These are phyloP conservation scores for Helenozyma baotianmanensis DNA, from an alignment of 805 yeast species.

Conservation along the genomic window DNA sequence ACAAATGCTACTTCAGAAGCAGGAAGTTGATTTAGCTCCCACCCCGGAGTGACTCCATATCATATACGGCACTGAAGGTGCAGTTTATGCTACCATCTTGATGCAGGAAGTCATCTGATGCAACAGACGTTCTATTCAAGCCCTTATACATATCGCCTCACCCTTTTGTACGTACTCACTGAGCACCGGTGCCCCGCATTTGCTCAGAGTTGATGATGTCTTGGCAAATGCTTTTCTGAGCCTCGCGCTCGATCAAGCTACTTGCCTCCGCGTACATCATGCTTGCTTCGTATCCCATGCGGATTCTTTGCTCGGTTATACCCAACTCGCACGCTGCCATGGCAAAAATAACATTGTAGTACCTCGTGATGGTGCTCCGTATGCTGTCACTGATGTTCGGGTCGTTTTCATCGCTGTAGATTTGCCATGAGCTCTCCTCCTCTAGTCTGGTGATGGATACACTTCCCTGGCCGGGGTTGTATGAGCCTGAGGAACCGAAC, in stretches of 20 bases:
- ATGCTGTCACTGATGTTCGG: slow-evolving; percentile 51
- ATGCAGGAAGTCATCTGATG: not conserved
- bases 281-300: slow-evolving; percentile 85
- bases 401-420: slow-evolving; percentile 87
- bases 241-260: slow-evolving; percentile 60
- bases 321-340: slow-evolving; percentile 83
- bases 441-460: slow-evolving; percentile 80
- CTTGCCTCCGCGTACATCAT: slow-evolving; percentile 55
- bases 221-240: slow-evolving; percentile 67
- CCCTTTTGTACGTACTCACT: not conserved
- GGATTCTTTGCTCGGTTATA: slow-evolving; percentile 74
- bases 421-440: slow-evolving; percentile 92
- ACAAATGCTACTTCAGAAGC: slow-evolving; percentile 26
- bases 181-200: slow-evolving; percentile 66
- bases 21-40: slow-evolving; percentile 17
- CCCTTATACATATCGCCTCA: too few species aligned
- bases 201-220: slow-evolving; percentile 69
- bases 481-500: slow-evolving; percentile 31
- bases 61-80: not conserved
- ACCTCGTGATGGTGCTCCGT: slow-evolving; percentile 75
- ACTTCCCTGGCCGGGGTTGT: slow-evolving; percentile 54
- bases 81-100: not conserved
- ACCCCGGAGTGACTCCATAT: not conserved
- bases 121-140: not conserved
- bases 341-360: slow-evolving; percentile 78